Conservation (phyloP, 2,329 filamentous ascomycete species). For the Fusarium nodosum region DNA sequence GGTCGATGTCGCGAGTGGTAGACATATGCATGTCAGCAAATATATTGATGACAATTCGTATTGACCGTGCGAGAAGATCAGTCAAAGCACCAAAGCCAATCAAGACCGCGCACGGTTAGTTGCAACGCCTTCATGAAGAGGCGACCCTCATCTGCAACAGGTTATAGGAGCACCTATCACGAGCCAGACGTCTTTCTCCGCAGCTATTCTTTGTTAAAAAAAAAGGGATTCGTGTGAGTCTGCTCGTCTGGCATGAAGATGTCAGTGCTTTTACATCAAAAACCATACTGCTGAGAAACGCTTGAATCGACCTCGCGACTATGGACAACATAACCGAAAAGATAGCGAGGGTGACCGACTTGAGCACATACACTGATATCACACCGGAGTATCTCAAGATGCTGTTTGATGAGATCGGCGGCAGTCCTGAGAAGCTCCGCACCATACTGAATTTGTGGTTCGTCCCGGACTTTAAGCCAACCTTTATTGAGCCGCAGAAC, state of each 20-base stretch:
- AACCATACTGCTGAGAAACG: background rate
- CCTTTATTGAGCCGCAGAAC: background rate
- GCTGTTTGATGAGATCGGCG: background rate
- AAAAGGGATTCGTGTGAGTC: background rate
- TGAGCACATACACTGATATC: conserved; percentile 14
- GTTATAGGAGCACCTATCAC: background rate
- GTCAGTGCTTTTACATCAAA: rapidly evolving
- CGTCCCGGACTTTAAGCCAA: conserved; percentile 10
- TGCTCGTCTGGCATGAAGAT: background rate
- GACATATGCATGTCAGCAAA: conserved; percentile 7
- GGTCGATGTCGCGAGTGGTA: rapidly evolving
- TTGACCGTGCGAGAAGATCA: background rate
- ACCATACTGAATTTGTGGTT: conserved; percentile 17
- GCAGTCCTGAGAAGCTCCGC: conserved; percentile 9
- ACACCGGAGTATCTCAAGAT: conserved; percentile 11
- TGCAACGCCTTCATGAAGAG: background rate
- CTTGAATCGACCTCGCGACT: rapidly evolving
- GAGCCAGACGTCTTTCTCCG: background rate
- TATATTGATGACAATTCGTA: background rate
- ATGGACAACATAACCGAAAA: conserved; percentile 14
- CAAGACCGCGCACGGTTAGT: rapidly evolving
- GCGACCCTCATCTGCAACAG: background rate
- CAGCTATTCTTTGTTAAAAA: no score
- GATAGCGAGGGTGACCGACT: conserved; percentile 13
- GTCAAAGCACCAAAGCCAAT: background rate